Evolutionary conservation across 1,284 basidiomycete genomes (phyloP), one percentile per base, ranked within the genome.

Genomic region (Testicularia cyperi): DNA sequence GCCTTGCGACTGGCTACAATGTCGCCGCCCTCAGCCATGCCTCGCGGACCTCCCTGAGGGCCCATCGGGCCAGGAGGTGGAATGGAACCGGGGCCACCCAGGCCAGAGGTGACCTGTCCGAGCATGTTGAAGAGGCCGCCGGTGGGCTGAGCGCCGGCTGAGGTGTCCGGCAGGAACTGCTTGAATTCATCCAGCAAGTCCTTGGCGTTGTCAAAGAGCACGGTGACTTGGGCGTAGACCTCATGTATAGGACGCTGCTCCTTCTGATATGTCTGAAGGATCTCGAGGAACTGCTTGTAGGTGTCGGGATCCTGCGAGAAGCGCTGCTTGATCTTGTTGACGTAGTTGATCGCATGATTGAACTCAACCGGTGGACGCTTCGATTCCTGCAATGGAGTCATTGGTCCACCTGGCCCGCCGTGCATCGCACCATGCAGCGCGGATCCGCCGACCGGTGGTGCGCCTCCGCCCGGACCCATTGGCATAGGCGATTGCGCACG

Each of bases 251-350:
- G 85, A 55, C 85, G 83, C 74, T 90, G 88, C 74, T 97, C 92
- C 77, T 92, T 92, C 78, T 97, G 92, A 78, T 96, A 97, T 23
- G 89, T 88, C 81, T 98, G 95, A 64, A 99, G 80, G 44, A 98
- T 94, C 80, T 98, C 94, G 69, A 99, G 81, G 79, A 99, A 99
- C 73, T 91, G 87, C 80, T 97, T 97, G 82, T 99, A 99, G 32
- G 88, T 94, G 69, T 94, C 90, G 18, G 88, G 86, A 64, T 96
- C 91, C 57, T 88, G 85, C n/a, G 85, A 81, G 78, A 88, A 98
- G 37, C 92, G 85, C 33, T 86, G 86, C 81, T 98, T 98, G 81
- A 99, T 98, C 82, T 92, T 94, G 83, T 97, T 97, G 68, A 99
- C 86, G 77, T 94, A 99, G 70, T 90, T 87, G 67, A 98, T 97